These are phyloP conservation scores for Aspergillus sp. DNA, from an alignment of 2,329 filamentous ascomycete genomes.

Conservation along the genomic window DNA sequence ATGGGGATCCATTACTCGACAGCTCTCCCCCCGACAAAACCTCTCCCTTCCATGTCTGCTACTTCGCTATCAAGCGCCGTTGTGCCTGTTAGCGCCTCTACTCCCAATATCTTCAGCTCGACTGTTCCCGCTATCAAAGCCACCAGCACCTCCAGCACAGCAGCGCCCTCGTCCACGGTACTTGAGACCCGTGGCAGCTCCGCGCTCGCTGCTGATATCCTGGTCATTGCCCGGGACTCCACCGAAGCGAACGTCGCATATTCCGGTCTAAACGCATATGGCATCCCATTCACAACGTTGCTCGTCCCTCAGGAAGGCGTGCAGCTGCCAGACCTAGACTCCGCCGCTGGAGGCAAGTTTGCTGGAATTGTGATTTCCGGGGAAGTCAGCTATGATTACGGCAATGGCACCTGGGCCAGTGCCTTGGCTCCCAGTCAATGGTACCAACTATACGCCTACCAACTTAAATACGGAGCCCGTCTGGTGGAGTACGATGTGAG, in stretches of 20 bases:
- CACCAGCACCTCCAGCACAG: no score
- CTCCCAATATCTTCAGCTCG: background rate
- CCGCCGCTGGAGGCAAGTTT: conserved; percentile 54
- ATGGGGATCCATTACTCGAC: background rate
- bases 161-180: no score
- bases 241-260: conserved; percentile 51
- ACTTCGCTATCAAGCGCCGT: background rate
- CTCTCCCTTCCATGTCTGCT: background rate
- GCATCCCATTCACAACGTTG: conserved; percentile 58
- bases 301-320: conserved; percentile 55
- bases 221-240: conserved; percentile 57
- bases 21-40: background rate
- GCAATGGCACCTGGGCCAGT: conserved; percentile 46
- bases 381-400: conserved; percentile 57
- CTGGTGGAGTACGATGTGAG: conserved; percentile 62
- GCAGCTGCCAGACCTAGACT: conserved; percentile 54
- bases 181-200: no score
- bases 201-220: conserved; percentile 44
- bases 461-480: conserved; percentile 57
- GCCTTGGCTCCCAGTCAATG: conserved; percentile 58
- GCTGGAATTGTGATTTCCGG: conserved; percentile 58
- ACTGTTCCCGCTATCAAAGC: no score
- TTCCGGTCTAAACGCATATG: conserved; percentile 59
- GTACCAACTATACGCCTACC: conserved; percentile 57
- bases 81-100: background rate